Evolutionary conservation across 257 asterid species (phyloP), one percentile per base, ranked within the genome.

Genomic region (Lithospermum erythrorhizon): DNA sequence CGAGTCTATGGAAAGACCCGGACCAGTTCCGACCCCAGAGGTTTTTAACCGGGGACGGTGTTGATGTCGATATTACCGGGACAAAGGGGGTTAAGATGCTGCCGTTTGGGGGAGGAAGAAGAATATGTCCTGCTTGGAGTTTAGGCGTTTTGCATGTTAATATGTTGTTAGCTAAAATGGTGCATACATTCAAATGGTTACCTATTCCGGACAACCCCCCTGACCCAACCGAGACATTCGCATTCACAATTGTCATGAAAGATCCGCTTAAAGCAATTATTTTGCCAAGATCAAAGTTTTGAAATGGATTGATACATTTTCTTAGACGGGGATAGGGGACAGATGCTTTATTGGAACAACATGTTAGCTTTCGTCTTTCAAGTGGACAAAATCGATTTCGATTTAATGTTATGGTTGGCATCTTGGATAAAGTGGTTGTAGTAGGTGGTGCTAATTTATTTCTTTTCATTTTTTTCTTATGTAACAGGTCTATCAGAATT

Each of bases 61-160:
- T 76, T 3, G 86, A 81, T 22, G 98, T 88, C 72, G 98, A 88
- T 47, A 79, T 91, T 10, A 91, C 98, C 49, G 98, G 96, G 2
- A 78, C 63, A 82, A 78, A 73, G 58, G 96, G 83, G 6, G 96
- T 83, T 30, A 88, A 81, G 72, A 91, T 91, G 98, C 37, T 88
- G 61, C 98, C 98, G 0, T 91, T 91, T 64, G 98, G 96, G 48
- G 85, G 95, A 29, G 98, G 98, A 3, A 78, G 98, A 56, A 73
- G 98, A 76, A 91, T 91, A 27, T 91, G 95, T 72, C 98, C 98
- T 32, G 96, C 96, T 0, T 91, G 96, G 96, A 82, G 80, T 11
- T 64, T 91, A 73, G 98, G 98, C 6, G 75, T 75, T 35, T 55
- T 91, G 68, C 98, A 91, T 62, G 73, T 81, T 1, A 81, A 81